Evolutionary conservation across 139 green algal genomes (phyloP).

Genomic region (Volvox africanus): DNA sequence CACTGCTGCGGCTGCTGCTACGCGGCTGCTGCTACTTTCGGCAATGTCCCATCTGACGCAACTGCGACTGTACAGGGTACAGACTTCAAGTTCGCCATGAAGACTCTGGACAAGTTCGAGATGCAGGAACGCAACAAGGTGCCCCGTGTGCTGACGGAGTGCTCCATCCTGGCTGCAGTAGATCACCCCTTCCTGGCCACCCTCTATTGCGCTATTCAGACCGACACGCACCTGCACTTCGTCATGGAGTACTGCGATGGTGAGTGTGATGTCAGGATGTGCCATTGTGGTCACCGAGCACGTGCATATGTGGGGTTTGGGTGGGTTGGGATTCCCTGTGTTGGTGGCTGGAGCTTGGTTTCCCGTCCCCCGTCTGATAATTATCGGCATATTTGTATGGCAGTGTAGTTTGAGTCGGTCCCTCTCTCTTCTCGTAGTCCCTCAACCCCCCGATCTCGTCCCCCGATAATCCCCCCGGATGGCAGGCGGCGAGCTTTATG

Average conservation of each 20-base stretch:
- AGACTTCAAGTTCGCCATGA: slow-evolving; percentile 90
- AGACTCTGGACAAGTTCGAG: slow-evolving; percentile 96
- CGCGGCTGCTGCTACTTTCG: no score
- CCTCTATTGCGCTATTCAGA: slow-evolving; percentile 95
- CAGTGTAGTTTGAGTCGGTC: neutral
- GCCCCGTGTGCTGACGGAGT: slow-evolving; percentile 92
- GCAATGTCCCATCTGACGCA: no score
- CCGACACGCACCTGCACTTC: slow-evolving; percentile 92
- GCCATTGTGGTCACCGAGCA: no score
- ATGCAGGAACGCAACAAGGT: slow-evolving; percentile 99
- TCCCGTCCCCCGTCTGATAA: neutral
- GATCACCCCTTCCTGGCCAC: slow-evolving; percentile 98
- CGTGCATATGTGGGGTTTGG: no score
- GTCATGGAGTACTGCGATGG: slow-evolving; percentile 84
- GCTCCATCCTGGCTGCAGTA: slow-evolving; percentile 84
- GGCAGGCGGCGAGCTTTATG: slow-evolving; percentile 79
- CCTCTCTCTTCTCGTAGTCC: neutral
- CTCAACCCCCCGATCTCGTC: no score
- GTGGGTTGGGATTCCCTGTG: neutral
- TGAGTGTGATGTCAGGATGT: neutral
- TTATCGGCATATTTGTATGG: neutral
- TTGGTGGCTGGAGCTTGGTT: neutral
- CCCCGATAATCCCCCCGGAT: no score
- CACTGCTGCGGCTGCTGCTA: no score
- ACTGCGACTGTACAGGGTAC: slow-evolving; percentile 61